phyloP scores from a whole-genome alignment of 139 green algal species.

The Chlorokybus atmophyticus region DNA sequence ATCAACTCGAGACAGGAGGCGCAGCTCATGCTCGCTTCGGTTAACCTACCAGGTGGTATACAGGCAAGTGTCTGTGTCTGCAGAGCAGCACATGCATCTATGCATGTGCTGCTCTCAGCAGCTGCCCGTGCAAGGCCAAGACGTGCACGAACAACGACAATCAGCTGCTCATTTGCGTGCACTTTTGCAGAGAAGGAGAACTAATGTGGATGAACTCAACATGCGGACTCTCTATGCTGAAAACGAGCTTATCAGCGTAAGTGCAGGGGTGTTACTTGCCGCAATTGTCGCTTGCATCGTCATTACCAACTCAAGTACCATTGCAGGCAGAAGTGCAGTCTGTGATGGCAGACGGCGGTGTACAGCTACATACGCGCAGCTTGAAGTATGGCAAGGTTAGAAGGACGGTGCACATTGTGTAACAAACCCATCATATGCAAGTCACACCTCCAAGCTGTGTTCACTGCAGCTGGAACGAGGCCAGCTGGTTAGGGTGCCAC shows the following conservation, averaged over 20 bases:
- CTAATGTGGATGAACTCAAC: conserved; percentile 74
- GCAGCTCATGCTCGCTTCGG: conserved; percentile 61
- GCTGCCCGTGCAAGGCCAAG: too few species aligned
- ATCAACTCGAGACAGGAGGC: conserved; percentile 50
- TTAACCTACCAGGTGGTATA: conserved; percentile 66
- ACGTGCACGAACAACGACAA: too few species aligned
- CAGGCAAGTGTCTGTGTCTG: conserved; percentile 23
- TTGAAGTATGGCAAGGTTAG: conserved; percentile 59
- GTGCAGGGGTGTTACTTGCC: conserved; percentile 16
- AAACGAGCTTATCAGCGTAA: conserved; percentile 58
- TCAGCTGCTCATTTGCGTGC: too few species aligned
- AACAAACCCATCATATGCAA: background rate
- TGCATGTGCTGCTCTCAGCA: too few species aligned
- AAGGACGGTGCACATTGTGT: conserved; percentile 12
- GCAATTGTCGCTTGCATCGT: conserved; percentile 15
- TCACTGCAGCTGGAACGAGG: conserved; percentile 44
- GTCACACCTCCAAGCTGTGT: too few species aligned
- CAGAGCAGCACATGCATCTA: too few species aligned
- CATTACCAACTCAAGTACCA: too few species aligned
- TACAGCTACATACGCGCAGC: conserved; percentile 70
- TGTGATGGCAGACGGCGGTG: conserved; percentile 51
- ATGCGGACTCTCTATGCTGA: conserved; percentile 72
- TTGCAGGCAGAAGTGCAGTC: conserved; percentile 68
- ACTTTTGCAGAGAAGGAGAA: conserved; percentile 45
- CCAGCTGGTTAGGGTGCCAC: conserved; percentile 47